Percentiles rank a stretch among this genome's conserved stretches.
Evolutionary conservation across 164 flowering plant genomes (phyloP).

Genomic region (Aristolochia fimbriata): DNA sequence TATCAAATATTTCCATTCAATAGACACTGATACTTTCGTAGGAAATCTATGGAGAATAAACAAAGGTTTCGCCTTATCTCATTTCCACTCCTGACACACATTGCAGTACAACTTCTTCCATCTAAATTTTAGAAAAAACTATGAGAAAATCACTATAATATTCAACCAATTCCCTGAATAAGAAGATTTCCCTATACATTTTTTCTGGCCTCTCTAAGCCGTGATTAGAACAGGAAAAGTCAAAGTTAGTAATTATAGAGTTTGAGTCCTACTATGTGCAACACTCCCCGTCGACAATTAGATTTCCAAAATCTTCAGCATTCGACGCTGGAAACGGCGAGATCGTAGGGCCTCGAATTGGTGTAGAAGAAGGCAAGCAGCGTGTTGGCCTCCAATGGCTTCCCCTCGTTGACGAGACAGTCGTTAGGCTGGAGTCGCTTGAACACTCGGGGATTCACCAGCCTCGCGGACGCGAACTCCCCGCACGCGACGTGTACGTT

Average conservation of each 20-base stretch:
- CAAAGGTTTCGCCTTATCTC: too few relatives aligned
- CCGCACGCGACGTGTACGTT: slow-evolving; percentile 7
- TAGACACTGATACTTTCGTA: too few relatives aligned
- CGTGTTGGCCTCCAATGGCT: not conserved
- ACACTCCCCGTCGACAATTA: too few relatives aligned
- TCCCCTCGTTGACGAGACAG: slow-evolving; percentile 5
- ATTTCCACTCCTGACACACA: too few relatives aligned
- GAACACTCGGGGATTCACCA: not conserved
- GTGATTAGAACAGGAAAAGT: not conserved
- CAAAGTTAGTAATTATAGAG: not conserved
- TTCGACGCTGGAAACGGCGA: not conserved
- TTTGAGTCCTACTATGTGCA: too few relatives aligned
- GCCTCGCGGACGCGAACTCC: not conserved
- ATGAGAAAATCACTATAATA: too few relatives aligned
- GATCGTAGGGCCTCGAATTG: not conserved
- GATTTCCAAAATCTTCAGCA: not conserved
- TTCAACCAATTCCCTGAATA: not conserved
- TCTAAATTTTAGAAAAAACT: too few relatives aligned
- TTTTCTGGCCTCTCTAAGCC: not conserved
- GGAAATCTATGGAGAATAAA: too few relatives aligned
- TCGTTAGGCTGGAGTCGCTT: slow-evolving; percentile 1
- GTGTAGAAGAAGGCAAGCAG: slow-evolving; percentile 1
- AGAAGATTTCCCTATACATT: not conserved
- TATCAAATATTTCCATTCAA: too few relatives aligned
- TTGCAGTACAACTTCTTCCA: too few relatives aligned